These are phyloP conservation scores for Tilletia caries DNA, from an alignment of 1,284 basidiomycete genomes.

Conservation along the genomic window DNA sequence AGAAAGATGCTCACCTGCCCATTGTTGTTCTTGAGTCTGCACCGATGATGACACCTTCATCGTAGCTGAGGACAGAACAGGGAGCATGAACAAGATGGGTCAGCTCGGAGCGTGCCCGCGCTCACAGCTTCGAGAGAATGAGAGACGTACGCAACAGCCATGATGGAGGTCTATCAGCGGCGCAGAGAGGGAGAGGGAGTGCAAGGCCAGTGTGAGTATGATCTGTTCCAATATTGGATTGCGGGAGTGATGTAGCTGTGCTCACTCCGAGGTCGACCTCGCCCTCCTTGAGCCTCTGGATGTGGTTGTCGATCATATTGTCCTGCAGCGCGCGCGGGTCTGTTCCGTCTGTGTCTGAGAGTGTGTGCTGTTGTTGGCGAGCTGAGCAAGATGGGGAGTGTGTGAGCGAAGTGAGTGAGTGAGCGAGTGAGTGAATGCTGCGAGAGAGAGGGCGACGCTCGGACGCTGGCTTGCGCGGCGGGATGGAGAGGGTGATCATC, in stretches of 20 bases:
- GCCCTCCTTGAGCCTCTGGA: slow-evolving; percentile 45
- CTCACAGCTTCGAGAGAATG: background rate
- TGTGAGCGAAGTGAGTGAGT: too few relatives aligned
- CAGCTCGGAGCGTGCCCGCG: background rate
- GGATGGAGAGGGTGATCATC: background rate
- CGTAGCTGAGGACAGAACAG: slow-evolving; percentile 59
- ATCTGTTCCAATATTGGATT: background rate
- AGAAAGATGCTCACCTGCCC: slow-evolving; percentile 60
- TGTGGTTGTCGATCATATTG: background rate
- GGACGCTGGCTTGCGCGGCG: slow-evolving; percentile 14
- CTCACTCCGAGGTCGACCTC: slow-evolving; percentile 52
- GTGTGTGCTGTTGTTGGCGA: background rate
- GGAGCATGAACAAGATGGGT: background rate
- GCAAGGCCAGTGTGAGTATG: background rate
- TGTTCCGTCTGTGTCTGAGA: too few relatives aligned
- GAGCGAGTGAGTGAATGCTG: background rate
- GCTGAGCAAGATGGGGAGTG: background rate
- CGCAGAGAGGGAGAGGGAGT: background rate
- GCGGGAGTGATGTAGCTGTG: background rate
- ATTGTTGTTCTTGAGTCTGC: slow-evolving; percentile 96
- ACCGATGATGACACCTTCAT: slow-evolving; percentile 89
- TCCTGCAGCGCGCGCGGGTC: too few relatives aligned
- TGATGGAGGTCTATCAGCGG: slow-evolving; percentile 85
- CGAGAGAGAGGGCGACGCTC: background rate
- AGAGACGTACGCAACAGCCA: slow-evolving; percentile 74